phyloP scores from a whole-genome alignment of 495 filamentous ascomycete species.

The Annulohypoxylon stygium region DNA sequence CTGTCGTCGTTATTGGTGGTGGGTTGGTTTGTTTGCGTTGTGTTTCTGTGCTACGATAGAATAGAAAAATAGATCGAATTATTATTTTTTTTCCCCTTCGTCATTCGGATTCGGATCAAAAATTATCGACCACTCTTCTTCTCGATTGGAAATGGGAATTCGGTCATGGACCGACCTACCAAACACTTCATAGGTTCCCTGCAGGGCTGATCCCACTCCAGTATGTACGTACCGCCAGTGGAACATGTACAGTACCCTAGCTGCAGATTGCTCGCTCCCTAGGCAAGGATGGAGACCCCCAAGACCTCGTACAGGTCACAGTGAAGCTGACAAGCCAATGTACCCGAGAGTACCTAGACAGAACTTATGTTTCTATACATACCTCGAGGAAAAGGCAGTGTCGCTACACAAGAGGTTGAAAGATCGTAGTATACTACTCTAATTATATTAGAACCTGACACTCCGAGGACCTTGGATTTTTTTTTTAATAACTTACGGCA shows the following conservation, averaged over 20 bases:
- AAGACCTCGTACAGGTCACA: slow-evolving; percentile 19
- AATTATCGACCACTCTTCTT: slow-evolving; percentile 21
- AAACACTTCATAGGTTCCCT: slow-evolving; percentile 17
- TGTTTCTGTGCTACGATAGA: slow-evolving; percentile 27
- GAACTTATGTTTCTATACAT: slow-evolving; percentile 27
- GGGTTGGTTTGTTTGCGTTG: slow-evolving; percentile 16
- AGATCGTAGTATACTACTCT: slow-evolving; percentile 4
- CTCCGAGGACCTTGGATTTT: background rate
- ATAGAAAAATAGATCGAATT: slow-evolving; percentile 17
- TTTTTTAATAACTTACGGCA: slow-evolving; percentile 1
- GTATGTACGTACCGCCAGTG: slow-evolving; percentile 20
- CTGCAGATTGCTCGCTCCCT: slow-evolving; percentile 24
- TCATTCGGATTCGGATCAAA: slow-evolving; percentile 36
- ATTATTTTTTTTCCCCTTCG: slow-evolving; percentile 24
- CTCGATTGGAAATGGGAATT: slow-evolving; percentile 27
- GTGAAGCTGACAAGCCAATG: slow-evolving; percentile 31
- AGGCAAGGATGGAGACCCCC: slow-evolving; percentile 17
- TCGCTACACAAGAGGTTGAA: slow-evolving; percentile 19
- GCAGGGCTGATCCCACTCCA: slow-evolving; percentile 44
- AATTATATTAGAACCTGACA: slow-evolving; percentile 16
- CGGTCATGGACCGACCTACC: slow-evolving; percentile 23
- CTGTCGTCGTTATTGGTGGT: background rate
- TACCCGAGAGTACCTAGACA: slow-evolving; percentile 26
- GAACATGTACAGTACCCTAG: slow-evolving; percentile 3
- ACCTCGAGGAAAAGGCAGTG: slow-evolving; percentile 12